A percentile compares a stretch with the other conserved stretches of the same genome.
These are phyloP conservation scores for Silene noctiflora DNA, from an alignment of 179 eudicot genomes.

Conservation along the genomic window DNA sequence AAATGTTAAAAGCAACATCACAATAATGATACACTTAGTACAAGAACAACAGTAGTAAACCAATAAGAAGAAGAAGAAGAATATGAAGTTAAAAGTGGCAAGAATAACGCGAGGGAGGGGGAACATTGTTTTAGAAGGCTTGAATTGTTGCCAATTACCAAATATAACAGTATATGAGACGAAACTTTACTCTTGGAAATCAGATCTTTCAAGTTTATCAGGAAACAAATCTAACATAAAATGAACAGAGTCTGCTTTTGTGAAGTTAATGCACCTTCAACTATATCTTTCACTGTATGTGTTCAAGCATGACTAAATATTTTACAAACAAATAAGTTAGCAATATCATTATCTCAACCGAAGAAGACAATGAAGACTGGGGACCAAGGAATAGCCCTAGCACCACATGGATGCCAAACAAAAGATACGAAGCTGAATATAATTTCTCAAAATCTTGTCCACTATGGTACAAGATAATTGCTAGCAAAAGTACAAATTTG, in stretches of 20 bases:
- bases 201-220: neutral
- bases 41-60: too few species aligned
- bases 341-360: constrained; percentile 13
- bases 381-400: constrained; percentile 11
- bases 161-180: neutral
- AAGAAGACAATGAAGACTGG: constrained; percentile 14
- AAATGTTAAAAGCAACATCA: neutral
- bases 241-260: neutral
- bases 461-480: constrained; percentile 16
- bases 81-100: too few species aligned
- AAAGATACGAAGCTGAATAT: constrained; percentile 16
- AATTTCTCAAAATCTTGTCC: constrained; percentile 9
- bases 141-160: neutral
- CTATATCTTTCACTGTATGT: constrained; percentile 14
- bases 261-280: constrained; percentile 1
- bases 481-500: constrained; percentile 14
- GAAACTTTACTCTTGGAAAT: neutral
- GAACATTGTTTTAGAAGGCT: neutral
- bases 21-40: neutral
- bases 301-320: neutral
- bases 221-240: neutral
- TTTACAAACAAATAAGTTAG: constrained; percentile 2
- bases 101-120: too few species aligned
- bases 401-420: constrained; percentile 17
- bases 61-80: too few species aligned